phyloP scores from a whole-genome alignment of 2,329 filamentous ascomycete species.

The Aspergillus fumigatus region DNA sequence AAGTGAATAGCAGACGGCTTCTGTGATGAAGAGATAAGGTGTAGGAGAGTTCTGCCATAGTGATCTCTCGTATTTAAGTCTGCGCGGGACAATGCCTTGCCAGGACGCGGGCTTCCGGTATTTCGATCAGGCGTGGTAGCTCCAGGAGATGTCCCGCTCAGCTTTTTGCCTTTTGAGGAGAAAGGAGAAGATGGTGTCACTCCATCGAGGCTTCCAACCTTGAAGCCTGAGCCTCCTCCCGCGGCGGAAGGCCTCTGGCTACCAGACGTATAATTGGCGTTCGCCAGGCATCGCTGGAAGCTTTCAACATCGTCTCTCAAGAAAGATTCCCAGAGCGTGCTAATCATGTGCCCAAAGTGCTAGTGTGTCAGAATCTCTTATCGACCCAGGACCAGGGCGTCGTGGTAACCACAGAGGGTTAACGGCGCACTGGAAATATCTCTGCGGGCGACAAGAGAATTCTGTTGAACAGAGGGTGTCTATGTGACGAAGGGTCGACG shows the following conservation, averaged over 20 bases:
- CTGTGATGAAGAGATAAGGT: constrained; percentile 76
- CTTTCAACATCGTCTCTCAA: constrained; percentile 96
- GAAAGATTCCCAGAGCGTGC: constrained; percentile 93
- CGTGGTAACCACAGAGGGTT: constrained; percentile 80
- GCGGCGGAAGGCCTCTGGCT: constrained; percentile 26
- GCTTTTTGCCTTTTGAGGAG: constrained; percentile 47
- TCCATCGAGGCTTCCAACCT: constrained; percentile 27
- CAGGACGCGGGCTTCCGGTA: constrained; percentile 13
- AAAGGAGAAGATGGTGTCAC: constrained; percentile 26
- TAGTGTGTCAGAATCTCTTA: constrained; percentile 37
- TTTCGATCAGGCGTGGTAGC: constrained; percentile 41
- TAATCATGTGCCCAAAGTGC: constrained; percentile 71
- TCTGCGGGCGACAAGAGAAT: constrained; percentile 28
- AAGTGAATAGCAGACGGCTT: constrained; percentile 67
- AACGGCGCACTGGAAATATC: constrained; percentile 74
- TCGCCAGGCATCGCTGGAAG: constrained; percentile 84
- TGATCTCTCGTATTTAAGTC: constrained; percentile 85
- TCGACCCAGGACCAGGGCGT: constrained; percentile 66
- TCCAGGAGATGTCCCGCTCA: constrained; percentile 43
- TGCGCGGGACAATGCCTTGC: constrained; percentile 47
- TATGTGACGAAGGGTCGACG: constrained; percentile 13
- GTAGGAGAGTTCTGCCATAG: constrained; percentile 74
- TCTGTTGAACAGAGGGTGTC: constrained; percentile 13
- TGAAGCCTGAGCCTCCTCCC: constrained; percentile 22
- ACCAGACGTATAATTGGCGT: constrained; percentile 52